Base-by-base conservation (phyloP, 495 filamentous ascomycete genomes). In the Tetracladium marchalianum region DNA sequence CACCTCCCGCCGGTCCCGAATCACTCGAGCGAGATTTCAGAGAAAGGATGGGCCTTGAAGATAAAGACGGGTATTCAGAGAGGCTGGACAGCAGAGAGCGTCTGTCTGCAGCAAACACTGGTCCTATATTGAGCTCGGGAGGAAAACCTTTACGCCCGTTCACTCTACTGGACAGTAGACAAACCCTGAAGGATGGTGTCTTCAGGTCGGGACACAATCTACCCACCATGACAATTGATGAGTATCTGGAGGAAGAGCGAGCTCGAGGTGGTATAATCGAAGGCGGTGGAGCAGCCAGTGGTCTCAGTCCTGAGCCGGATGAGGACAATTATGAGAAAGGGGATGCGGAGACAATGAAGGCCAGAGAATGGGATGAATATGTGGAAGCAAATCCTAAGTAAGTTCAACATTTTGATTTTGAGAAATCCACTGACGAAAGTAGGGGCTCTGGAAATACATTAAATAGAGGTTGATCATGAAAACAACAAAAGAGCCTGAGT, bases 201-300 rank as follows among this genome's bases (percentile, higher is more conserved):
- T 98, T 98, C 63, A 75, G 83, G 43, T 78, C 89, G 2, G 85
- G 90, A 7, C 92, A 98, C 61, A 95, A 84, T 63, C 66, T 98
- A 35, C 92, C 92, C 8, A 97, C 93, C 0, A 97, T 97, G 92
- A 85, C 78, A 0, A 97, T 98, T 49, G 93, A 98, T 52, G 92
- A 98, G 63, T 97, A 97, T 59, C 67, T 98, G 12, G 90, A 90
- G 39, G 92, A 98, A 66, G 92, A 98, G 63, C 71, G 80, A 49
- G 71, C 76, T 50, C 70, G 84, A 59, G 93, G 93, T 8, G 87
- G 87, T n/a, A 84, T 98, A 17, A 82, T 95, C 43, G 82, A 95
- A 59, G 90, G 89, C 24, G 92, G 92, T 35, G 86, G 84, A n/a
- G 81, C 84, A 58, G 75, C 84, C 51, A 88, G 82, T 44, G 75